These are phyloP conservation scores for Phialemoniopsis sp. DNA, from an alignment of 2,329 filamentous ascomycete species.

Conservation along the genomic window DNA sequence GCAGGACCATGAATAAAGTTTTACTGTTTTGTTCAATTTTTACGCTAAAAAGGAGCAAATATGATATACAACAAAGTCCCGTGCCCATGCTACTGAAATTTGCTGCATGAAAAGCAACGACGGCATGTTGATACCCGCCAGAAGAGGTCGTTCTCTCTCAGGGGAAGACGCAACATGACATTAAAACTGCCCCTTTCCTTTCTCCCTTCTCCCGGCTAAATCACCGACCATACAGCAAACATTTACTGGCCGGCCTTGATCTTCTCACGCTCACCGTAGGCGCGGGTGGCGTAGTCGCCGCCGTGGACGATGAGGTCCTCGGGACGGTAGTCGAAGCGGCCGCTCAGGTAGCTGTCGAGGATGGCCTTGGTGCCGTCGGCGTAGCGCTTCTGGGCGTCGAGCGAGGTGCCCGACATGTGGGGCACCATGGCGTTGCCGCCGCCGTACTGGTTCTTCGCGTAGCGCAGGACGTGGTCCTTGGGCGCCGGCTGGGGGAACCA, in stretches of 20 bases:
- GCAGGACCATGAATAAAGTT: no score
- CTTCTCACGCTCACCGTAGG: slow-evolving; percentile 74
- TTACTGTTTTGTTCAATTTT: no score
- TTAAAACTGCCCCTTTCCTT: no score
- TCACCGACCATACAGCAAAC: no score
- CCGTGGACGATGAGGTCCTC: slow-evolving; percentile 87
- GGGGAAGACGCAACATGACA: no score
- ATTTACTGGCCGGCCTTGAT: slow-evolving; percentile 15
- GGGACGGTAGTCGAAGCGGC: slow-evolving; percentile 80
- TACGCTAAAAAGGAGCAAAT: no score
- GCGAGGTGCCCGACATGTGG: slow-evolving; percentile 98
- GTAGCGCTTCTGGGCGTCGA: slow-evolving; percentile 94
- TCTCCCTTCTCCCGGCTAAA: no score
- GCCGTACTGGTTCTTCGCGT: slow-evolving; percentile 89
- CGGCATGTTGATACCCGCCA: no score
- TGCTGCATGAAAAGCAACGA: no score
- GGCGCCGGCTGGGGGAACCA: slow-evolving; percentile 99
- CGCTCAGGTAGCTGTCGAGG: slow-evolving; percentile 84
- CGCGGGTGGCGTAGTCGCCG: slow-evolving; percentile 93
- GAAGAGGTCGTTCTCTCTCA: no score
- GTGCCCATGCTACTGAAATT: no score
- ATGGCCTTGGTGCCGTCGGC: slow-evolving; percentile 86
- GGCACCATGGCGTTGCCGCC: slow-evolving; percentile 98
- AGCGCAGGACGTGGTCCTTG: slow-evolving; percentile 86
- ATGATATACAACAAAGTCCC: no score